phyloP scores from a whole-genome alignment of 768 basidiomycete genomes.

The Suillus decipiens region DNA sequence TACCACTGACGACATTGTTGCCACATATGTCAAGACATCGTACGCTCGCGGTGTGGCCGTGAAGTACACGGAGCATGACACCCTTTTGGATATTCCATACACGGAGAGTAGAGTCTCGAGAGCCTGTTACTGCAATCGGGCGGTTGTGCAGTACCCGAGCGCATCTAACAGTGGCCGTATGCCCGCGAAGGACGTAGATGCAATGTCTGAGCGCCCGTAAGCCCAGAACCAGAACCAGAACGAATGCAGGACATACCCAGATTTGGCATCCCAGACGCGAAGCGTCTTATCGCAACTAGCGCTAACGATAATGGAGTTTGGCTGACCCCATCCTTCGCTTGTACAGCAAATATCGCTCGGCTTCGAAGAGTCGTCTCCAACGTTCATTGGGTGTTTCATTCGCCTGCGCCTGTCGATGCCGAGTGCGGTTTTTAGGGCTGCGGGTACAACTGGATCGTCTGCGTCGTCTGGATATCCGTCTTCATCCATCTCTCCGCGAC shows the following conservation, averaged over 20 bases:
- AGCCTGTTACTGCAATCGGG: conserved; percentile 88
- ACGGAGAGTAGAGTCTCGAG: conserved; percentile 80
- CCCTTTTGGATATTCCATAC: conserved; percentile 95
- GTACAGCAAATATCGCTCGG: conserved; percentile 61
- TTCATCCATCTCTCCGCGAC: conserved; percentile 16
- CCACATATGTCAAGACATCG: conserved; percentile 89
- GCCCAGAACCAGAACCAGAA: background rate
- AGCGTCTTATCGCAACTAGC: conserved; percentile 92
- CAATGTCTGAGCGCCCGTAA: conserved; percentile 47
- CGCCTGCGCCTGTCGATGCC: conserved; percentile 41
- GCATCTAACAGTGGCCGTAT: conserved; percentile 90
- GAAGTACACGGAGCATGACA: conserved; percentile 58
- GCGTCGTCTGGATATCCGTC: conserved; percentile 12
- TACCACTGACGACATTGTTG: conserved; percentile 83
- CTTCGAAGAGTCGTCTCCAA: conserved; percentile 28
- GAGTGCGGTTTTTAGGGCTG: conserved; percentile 48
- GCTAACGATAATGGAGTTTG: conserved; percentile 79
- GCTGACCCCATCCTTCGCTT: conserved; percentile 89
- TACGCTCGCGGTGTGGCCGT: conserved; percentile 81
- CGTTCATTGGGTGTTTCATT: conserved; percentile 12
- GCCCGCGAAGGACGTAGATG: conserved; percentile 79
- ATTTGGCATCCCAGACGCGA: conserved; percentile 88
- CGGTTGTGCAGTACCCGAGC: conserved; percentile 84
- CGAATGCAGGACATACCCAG: conserved; percentile 57
- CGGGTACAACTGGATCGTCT: conserved; percentile 18